These are phyloP conservation scores for Elaeis oleifera DNA, from an alignment of 202 grass and related monocot genomes.

Conservation along the genomic window DNA sequence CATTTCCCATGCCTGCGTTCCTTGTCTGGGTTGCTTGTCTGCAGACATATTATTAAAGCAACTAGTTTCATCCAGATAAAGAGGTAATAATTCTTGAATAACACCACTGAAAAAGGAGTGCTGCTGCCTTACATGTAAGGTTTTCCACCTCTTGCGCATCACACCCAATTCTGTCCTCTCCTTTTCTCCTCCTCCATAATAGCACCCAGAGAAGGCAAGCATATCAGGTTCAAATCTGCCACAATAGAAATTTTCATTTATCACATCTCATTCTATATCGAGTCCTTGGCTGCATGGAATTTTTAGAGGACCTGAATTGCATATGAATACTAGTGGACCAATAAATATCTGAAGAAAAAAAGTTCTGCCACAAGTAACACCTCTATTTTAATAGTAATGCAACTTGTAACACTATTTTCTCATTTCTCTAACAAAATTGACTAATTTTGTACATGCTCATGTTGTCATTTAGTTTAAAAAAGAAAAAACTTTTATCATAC, in stretches of 20 bases:
- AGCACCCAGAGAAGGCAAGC: conserved; percentile 98
- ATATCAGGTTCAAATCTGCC: conserved; percentile 97
- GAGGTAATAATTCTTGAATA: too few species aligned
- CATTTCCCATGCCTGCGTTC: conserved; percentile 83
- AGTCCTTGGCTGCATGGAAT: neutral
- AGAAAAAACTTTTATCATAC: too few species aligned
- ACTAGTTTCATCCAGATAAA: neutral
- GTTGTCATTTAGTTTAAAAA: too few species aligned
- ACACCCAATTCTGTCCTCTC: conserved; percentile 74
- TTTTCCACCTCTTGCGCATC: conserved; percentile 85
- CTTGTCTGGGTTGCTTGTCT: conserved; percentile 76
- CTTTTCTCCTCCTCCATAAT: conserved; percentile 85
- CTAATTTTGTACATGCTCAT: too few species aligned
- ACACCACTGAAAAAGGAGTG: neutral
- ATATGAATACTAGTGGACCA: too few species aligned
- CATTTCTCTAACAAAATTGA: too few species aligned
- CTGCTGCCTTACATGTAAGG: conserved; percentile 51
- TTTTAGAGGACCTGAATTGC: neutral
- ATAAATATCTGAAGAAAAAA: too few species aligned
- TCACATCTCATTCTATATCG: neutral
- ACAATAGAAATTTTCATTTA: neutral
- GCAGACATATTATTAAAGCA: conserved; percentile 2
- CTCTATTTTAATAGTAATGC: too few species aligned
- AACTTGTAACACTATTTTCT: too few species aligned
- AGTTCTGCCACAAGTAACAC: too few species aligned